Conservation (phyloP, 768 basidiomycete species). For the Boletus eberwhitei region DNA sequence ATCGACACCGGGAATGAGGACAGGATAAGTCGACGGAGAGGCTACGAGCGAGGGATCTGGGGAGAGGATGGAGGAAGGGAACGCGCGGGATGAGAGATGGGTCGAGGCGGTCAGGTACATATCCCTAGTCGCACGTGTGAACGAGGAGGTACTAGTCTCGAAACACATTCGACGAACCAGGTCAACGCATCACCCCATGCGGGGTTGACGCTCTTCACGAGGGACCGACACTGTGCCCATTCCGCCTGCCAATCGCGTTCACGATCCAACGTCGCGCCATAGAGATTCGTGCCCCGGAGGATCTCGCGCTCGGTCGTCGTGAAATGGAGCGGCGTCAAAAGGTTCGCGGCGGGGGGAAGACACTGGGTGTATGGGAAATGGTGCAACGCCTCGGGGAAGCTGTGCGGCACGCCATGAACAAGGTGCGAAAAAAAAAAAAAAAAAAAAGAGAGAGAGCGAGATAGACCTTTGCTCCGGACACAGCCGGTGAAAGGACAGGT, state of each 20-base stretch:
- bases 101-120: slow-evolving; percentile 69
- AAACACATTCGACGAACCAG: slow-evolving; percentile 50
- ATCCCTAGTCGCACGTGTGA: slow-evolving; percentile 48
- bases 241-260: slow-evolving; percentile 58
- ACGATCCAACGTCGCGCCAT: slow-evolving; percentile 72
- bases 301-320: slow-evolving; percentile 55
- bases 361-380: slow-evolving; percentile 66
- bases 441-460: not conserved
- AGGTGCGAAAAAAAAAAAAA: not conserved
- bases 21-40: slow-evolving; percentile 56
- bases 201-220: slow-evolving; percentile 35
- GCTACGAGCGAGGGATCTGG: slow-evolving; percentile 48
- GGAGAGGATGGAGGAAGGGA: slow-evolving; percentile 80
- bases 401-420: slow-evolving; percentile 5
- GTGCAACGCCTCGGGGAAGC: slow-evolving; percentile 9
- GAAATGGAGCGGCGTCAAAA: slow-evolving; percentile 77
- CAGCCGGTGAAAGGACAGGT: slow-evolving; percentile 65
- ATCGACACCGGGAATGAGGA: slow-evolving; percentile 87
- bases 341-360: slow-evolving; percentile 53
- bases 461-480: slow-evolving; percentile 35
- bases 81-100: slow-evolving; percentile 83
- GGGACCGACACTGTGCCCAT: slow-evolving; percentile 51
- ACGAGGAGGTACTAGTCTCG: slow-evolving; percentile 20
- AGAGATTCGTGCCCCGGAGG: slow-evolving; percentile 77
- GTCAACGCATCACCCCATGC: slow-evolving; percentile 53